Evolutionary conservation across 2,329 filamentous ascomycete species (phyloP).

Genomic region (Aspergillus spinulosporus): DNA sequence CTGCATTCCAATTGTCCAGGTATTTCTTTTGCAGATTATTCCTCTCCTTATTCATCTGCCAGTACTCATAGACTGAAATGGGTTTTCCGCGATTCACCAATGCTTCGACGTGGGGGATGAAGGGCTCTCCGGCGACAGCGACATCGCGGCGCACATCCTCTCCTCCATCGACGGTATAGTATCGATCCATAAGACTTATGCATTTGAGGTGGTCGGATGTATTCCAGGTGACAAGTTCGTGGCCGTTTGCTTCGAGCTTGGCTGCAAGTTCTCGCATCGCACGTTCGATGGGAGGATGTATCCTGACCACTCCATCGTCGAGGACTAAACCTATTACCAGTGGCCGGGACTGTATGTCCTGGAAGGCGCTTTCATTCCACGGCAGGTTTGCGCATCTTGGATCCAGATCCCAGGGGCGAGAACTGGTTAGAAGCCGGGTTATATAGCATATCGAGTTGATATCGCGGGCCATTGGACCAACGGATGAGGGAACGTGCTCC

Average conservation of each 20-base stretch:
- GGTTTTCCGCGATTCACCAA: conserved; percentile 55
- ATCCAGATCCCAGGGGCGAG: conserved; percentile 57
- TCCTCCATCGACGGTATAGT: conserved; percentile 63
- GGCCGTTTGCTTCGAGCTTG: conserved; percentile 50
- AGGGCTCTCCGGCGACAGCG: conserved; percentile 57
- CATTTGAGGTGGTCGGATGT: conserved; percentile 53
- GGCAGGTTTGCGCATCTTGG: conserved; percentile 55
- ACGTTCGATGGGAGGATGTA: conserved; percentile 56
- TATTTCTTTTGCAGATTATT: conserved; percentile 55
- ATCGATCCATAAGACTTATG: conserved; percentile 61
- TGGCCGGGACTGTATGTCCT: conserved; percentile 43
- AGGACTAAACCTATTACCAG: conserved; percentile 53
- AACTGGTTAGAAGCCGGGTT: conserved; percentile 51
- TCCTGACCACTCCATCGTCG: conserved; percentile 57
- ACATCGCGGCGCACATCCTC: conserved; percentile 62
- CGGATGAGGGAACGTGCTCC: conserved; percentile 62
- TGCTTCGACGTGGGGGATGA: conserved; percentile 59
- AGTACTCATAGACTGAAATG: conserved; percentile 65
- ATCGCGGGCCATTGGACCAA: conserved; percentile 61
- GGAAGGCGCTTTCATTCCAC: conserved; percentile 53
- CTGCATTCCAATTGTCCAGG: conserved; percentile 59
- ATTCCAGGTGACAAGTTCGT: conserved; percentile 58
- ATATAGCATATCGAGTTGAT: conserved; percentile 52
- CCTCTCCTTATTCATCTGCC: conserved; percentile 65
- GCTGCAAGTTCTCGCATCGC: conserved; percentile 40